Evolutionary conservation across 2,329 filamentous ascomycete genomes (phyloP).

Genomic region (Aspergillus fischeri): DNA sequence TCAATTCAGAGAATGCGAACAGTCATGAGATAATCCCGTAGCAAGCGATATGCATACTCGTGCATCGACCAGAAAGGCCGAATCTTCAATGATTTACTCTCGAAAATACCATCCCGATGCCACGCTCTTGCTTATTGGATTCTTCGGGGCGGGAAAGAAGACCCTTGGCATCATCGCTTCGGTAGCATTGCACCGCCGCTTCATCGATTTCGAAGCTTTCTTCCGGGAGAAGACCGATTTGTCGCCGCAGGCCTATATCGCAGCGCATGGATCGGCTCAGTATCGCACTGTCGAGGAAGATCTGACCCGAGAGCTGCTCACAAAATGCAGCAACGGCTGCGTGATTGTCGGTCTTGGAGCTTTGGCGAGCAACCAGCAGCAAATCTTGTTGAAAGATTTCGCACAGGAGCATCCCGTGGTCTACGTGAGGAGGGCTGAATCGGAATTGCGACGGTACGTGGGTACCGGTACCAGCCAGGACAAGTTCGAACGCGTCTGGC

Average conservation of each 20-base stretch:
- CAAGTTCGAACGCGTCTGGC: slow-evolving; percentile 15
- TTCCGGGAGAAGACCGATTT: slow-evolving; percentile 51
- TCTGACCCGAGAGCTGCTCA: slow-evolving; percentile 54
- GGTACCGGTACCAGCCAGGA: slow-evolving; percentile 24
- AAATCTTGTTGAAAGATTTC: slow-evolving; percentile 54
- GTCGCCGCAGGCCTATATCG: slow-evolving; percentile 56
- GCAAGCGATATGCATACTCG: no score
- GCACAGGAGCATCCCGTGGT: slow-evolving; percentile 61
- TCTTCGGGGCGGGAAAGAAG: slow-evolving; percentile 68
- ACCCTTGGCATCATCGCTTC: slow-evolving; percentile 69
- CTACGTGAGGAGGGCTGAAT: slow-evolving; percentile 52
- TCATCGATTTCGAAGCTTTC: slow-evolving; percentile 44
- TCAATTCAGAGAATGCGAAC: no score
- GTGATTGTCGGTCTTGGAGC: slow-evolving; percentile 66
- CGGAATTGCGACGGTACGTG: slow-evolving; percentile 10
- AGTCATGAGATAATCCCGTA: no score
- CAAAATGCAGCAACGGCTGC: slow-evolving; percentile 42
- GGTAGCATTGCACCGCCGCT: slow-evolving; percentile 56
- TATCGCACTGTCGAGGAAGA: slow-evolving; percentile 59
- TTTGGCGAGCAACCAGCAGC: slow-evolving; percentile 50
- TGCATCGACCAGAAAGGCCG: no score
- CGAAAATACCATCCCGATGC: slow-evolving; percentile 13
- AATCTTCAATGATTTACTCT: background rate
- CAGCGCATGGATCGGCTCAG: slow-evolving; percentile 53
- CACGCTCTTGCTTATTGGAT: slow-evolving; percentile 63